Evolutionary conservation across 306 rosid genomes (phyloP).

Genomic region (Casuarina glauca): DNA sequence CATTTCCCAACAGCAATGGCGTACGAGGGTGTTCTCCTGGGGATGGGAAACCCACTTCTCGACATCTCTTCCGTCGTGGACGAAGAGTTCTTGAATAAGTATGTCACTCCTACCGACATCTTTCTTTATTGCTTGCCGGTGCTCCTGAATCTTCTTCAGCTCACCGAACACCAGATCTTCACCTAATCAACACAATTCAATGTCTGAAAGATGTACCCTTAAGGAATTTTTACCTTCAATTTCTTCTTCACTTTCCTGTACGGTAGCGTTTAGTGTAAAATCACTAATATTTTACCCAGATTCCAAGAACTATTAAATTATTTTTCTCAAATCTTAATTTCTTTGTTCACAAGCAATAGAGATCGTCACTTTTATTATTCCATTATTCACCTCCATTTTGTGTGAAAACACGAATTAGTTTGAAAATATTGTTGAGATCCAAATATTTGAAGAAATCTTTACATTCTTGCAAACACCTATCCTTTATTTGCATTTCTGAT

Average conservation of each 20-base stretch:
- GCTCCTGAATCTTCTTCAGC: background rate
- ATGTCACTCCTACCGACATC: background rate
- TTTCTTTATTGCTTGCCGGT: background rate
- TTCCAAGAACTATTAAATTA: too few relatives aligned
- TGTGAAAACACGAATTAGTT: background rate
- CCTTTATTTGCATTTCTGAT: background rate
- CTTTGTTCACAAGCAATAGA: too few relatives aligned
- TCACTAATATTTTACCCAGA: background rate
- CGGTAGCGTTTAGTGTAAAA: background rate
- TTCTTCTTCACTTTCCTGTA: background rate
- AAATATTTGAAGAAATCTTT: too few relatives aligned
- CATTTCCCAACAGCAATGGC: constrained; percentile 44
- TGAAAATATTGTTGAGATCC: too few relatives aligned
- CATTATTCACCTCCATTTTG: too few relatives aligned
- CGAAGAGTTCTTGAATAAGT: constrained; percentile 64
- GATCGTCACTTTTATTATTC: too few relatives aligned
- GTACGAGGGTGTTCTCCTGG: constrained; percentile 65
- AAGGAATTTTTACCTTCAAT: too few relatives aligned
- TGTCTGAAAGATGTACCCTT: background rate
- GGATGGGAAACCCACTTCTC: constrained; percentile 94
- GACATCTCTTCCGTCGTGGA: constrained; percentile 83
- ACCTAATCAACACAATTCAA: background rate
- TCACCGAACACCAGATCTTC: background rate
- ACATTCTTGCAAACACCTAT: too few relatives aligned
- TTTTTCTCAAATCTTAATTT: too few relatives aligned